These are phyloP conservation scores for Ogataea nitratoaversa DNA, from an alignment of 805 yeast genomes.

Conservation along the genomic window DNA sequence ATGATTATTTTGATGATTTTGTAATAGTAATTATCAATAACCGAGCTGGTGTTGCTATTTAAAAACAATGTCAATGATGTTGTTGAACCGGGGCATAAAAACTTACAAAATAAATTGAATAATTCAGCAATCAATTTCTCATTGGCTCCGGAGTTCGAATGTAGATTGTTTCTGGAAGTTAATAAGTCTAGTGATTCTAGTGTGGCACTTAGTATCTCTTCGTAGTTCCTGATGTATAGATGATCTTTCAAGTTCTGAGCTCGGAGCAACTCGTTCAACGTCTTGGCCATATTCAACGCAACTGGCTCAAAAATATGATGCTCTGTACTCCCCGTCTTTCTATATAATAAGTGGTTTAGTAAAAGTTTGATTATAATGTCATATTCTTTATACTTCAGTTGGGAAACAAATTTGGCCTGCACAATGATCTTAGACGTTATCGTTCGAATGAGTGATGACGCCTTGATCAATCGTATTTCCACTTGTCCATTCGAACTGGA, in stretches of 20 bases:
- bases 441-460: slow-evolving; percentile 18
- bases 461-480: slow-evolving; percentile 21
- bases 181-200: slow-evolving; percentile 16
- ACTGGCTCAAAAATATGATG: slow-evolving; percentile 25
- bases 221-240: slow-evolving; percentile 15
- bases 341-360: slow-evolving; percentile 14
- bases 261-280: slow-evolving; percentile 24
- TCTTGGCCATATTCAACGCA: slow-evolving; percentile 26
- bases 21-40: slow-evolving; percentile 9
- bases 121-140: slow-evolving; percentile 21
- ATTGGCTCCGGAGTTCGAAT: slow-evolving; percentile 5
- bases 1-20: slow-evolving; percentile 13
- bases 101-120: slow-evolving; percentile 13
- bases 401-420: slow-evolving; percentile 8
- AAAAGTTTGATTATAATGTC: slow-evolving; percentile 20
- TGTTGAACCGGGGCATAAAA: slow-evolving; percentile 19
- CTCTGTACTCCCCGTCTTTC: slow-evolving; percentile 2
- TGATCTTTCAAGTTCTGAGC: slow-evolving; percentile 25
- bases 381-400: slow-evolving; percentile 25
- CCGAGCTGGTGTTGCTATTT: slow-evolving; percentile 3
- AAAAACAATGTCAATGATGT: slow-evolving; percentile 12
- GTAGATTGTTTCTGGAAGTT: slow-evolving; percentile 2
- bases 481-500: slow-evolving; percentile 18
- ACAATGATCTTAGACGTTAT: slow-evolving; percentile 14
- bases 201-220: slow-evolving; percentile 9